Evolutionary conservation across 768 basidiomycete genomes (phyloP).

Genomic region (Amanita polypyramis): DNA sequence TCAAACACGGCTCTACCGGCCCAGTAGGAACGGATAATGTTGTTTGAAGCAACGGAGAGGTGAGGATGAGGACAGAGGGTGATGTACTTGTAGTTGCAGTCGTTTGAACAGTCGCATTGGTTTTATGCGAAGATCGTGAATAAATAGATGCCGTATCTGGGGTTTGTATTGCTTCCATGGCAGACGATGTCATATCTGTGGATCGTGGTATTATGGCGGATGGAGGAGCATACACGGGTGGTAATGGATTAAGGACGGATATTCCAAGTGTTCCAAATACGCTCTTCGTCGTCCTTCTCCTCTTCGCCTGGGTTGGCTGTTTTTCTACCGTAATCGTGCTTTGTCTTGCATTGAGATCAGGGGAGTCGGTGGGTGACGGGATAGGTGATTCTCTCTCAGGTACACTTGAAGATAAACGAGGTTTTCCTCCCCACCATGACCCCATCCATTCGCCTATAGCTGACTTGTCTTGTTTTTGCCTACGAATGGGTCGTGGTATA

Average conservation of each 20-base stretch:
- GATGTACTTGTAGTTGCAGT: neutral
- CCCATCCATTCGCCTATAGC: conserved; percentile 71
- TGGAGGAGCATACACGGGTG: conserved; percentile 15
- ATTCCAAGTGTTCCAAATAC: conserved; percentile 68
- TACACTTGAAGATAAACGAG: conserved; percentile 13
- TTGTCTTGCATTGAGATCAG: neutral
- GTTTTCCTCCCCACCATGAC: conserved; percentile 50
- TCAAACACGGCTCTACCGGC: conserved; percentile 1
- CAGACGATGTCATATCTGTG: neutral
- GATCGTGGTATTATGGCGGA: conserved; percentile 15
- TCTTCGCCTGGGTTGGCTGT: conserved; percentile 12
- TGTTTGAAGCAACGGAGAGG: conserved; percentile 3
- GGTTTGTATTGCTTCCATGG: neutral
- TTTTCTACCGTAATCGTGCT: neutral
- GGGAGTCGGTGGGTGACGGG: conserved; percentile 6
- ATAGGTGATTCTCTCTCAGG: conserved; percentile 14
- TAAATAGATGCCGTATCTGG: neutral
- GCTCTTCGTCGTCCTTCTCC: conserved; percentile 40
- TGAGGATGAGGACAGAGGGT: neutral
- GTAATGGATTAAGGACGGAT: conserved; percentile 47
- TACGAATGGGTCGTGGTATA: conserved; percentile 8
- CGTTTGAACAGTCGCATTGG: too few species aligned
- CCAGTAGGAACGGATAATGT: neutral
- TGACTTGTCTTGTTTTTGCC: conserved; percentile 34
- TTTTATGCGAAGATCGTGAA: conserved; percentile 4